A percentile compares a stretch with the other conserved stretches of the same genome.
These are phyloP conservation scores for Fusarium udum DNA, from an alignment of 2,329 filamentous ascomycete genomes.

Conservation along the genomic window DNA sequence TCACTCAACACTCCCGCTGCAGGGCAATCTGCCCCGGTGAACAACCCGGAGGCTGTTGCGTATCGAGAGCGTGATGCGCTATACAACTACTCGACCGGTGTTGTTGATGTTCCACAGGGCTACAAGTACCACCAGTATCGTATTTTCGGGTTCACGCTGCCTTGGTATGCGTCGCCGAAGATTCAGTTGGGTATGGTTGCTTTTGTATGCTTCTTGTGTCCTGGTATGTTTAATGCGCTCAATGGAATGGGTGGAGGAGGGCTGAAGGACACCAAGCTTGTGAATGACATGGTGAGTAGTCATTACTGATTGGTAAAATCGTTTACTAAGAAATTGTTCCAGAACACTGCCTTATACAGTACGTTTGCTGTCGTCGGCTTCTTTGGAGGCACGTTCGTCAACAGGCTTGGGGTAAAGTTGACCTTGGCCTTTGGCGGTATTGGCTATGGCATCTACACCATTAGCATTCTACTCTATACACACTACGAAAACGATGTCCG, in stretches of 20 bases:
- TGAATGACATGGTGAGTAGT: slow-evolving; percentile 43
- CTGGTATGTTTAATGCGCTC: slow-evolving; percentile 77
- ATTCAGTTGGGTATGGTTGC: slow-evolving; percentile 74
- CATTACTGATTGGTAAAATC: rapidly evolving
- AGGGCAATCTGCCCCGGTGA: slow-evolving; percentile 29
- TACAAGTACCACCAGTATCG: slow-evolving; percentile 34
- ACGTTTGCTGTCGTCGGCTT: slow-evolving; percentile 74
- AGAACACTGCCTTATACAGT: slow-evolving; percentile 70
- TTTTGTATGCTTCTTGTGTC: slow-evolving; percentile 67
- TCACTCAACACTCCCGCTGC: slow-evolving; percentile 34
- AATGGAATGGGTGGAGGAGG: slow-evolving; percentile 70
- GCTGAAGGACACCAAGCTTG: slow-evolving; percentile 56
- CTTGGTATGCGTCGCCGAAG: slow-evolving; percentile 77
- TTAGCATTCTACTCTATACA: slow-evolving; percentile 72
- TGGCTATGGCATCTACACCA: slow-evolving; percentile 77
- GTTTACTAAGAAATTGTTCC: rapidly evolving
- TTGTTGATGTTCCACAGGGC: slow-evolving; percentile 16
- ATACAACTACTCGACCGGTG: slow-evolving; percentile 27
- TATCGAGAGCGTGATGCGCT: not conserved
- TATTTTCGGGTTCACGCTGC: slow-evolving; percentile 18
- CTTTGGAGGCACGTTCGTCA: slow-evolving; percentile 79
- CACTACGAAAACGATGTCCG: slow-evolving; percentile 57
- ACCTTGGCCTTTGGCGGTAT: slow-evolving; percentile 77
- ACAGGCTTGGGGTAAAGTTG: slow-evolving; percentile 74
- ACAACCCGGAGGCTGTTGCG: slow-evolving; percentile 25